A percentile compares a stretch with the other conserved stretches of the same genome.
These are phyloP conservation scores for Coelomomyces lativittatus DNA, from an alignment of 371 early-diverging fungal species.

Conservation along the genomic window DNA sequence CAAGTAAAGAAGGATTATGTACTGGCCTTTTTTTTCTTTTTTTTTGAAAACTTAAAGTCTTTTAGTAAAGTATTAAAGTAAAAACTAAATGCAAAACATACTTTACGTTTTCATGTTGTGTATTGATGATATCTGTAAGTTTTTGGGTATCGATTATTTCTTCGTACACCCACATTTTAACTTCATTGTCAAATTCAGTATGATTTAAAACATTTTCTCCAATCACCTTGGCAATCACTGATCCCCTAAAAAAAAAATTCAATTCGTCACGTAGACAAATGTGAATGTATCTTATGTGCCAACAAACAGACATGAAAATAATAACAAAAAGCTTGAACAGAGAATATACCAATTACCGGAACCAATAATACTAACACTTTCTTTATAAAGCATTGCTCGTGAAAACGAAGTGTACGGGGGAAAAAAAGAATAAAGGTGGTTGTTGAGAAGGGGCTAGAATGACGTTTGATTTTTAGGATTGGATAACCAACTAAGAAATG, in stretches of 20 bases:
- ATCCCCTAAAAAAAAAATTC: slow-evolving; percentile 67
- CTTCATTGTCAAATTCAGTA: slow-evolving; percentile 50
- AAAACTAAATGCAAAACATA: slow-evolving; percentile 19
- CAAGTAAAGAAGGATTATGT: neutral
- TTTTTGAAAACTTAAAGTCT: too few relatives aligned
- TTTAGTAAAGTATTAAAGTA: too few relatives aligned
- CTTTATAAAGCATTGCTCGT: too few relatives aligned
- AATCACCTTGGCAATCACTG: slow-evolving; percentile 82
- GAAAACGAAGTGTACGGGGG: too few relatives aligned
- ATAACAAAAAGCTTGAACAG: neutral
- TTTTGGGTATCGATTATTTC: slow-evolving; percentile 69
- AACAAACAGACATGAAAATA: neutral
- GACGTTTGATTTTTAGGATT: too few relatives aligned
- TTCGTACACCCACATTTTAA: slow-evolving; percentile 92
- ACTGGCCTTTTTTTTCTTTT: too few relatives aligned
- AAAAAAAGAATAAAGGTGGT: too few relatives aligned
- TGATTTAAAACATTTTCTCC: slow-evolving; percentile 60
- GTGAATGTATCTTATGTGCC: too few relatives aligned
- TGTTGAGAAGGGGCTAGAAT: too few relatives aligned
- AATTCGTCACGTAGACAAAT: too few relatives aligned
- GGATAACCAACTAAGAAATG: too few relatives aligned
- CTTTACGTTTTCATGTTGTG: slow-evolving; percentile 81
- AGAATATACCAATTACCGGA: slow-evolving; percentile 79
- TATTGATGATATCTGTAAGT: slow-evolving; percentile 90
- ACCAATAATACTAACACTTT: slow-evolving; percentile 74